Conservation (phyloP, 176 grass and related monocot genomes). For the Puccinellia tenuiflora region DNA sequence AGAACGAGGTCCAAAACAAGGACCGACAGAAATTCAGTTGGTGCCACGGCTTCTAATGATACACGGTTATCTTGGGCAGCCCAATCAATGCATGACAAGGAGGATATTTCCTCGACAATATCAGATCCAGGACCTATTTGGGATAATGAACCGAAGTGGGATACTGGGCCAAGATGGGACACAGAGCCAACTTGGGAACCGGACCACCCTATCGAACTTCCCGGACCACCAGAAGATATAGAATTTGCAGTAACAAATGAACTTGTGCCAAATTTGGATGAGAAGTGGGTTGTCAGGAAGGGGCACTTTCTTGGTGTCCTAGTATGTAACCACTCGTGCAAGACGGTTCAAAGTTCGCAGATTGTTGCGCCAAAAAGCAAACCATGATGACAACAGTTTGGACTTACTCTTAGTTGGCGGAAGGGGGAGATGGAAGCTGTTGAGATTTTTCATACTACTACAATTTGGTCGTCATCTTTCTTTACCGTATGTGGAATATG, state of each 20-base stretch:
- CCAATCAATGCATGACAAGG: slow-evolving; percentile 75
- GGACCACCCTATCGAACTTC: slow-evolving; percentile 65
- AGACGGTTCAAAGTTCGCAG: slow-evolving; percentile 93
- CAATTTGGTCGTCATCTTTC: slow-evolving; percentile 92
- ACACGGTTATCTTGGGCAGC: slow-evolving; percentile 66
- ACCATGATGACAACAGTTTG: slow-evolving; percentile 85
- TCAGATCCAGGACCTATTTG: slow-evolving; percentile 95
- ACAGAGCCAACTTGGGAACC: slow-evolving; percentile 56
- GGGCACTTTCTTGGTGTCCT: slow-evolving; percentile 89
- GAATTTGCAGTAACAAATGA: slow-evolving; percentile 46
- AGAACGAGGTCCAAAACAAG: slow-evolving; percentile 84
- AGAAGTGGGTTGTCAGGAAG: slow-evolving; percentile 92
- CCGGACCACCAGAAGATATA: slow-evolving; percentile 34
- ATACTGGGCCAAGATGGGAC: slow-evolving; percentile 72
- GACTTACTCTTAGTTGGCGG: slow-evolving; percentile 89
- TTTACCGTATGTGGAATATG: slow-evolving; percentile 88
- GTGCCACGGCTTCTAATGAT: slow-evolving; percentile 41
- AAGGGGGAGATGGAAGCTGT: slow-evolving; percentile 76
- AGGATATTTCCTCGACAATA: slow-evolving; percentile 91
- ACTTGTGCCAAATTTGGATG: slow-evolving; percentile 91
- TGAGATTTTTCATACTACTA: slow-evolving; percentile 87
- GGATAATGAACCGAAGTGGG: slow-evolving; percentile 86
- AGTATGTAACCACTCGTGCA: slow-evolving; percentile 96
- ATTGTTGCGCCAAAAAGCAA: slow-evolving; percentile 83
- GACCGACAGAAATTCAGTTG: slow-evolving; percentile 55